Percentiles rank a stretch among this genome's conserved stretches.
These are phyloP conservation scores for Fusarium longipes DNA, from an alignment of 2,329 filamentous ascomycete genomes.

Conservation along the genomic window DNA sequence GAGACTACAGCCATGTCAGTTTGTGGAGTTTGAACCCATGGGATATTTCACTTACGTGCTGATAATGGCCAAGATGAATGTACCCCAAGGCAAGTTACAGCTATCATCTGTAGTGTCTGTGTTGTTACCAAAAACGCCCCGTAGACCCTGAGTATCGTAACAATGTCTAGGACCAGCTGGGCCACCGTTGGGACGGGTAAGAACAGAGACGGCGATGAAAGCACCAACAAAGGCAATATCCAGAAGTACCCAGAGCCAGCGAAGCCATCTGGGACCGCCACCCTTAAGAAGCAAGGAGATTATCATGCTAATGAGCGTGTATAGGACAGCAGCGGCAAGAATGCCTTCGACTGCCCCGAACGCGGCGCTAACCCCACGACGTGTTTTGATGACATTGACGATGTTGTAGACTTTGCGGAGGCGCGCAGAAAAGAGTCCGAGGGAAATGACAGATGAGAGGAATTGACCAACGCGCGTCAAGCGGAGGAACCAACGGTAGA, in stretches of 20 bases:
- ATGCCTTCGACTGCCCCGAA: constrained; percentile 37
- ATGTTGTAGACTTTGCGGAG: constrained; percentile 18
- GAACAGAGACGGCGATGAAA: constrained; percentile 18
- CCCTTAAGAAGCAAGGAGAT: constrained; percentile 9
- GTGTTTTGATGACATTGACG: constrained; percentile 22
- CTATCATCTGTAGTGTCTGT: not conserved
- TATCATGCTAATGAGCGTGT: constrained; percentile 26
- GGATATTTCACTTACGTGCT: constrained; percentile 19
- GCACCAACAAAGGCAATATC: constrained; percentile 19
- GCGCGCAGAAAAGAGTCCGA: constrained; percentile 30
- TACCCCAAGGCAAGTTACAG: constrained; percentile 29
- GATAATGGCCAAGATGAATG: constrained; percentile 25
- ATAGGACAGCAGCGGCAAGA: constrained; percentile 30
- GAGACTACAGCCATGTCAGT: not conserved
- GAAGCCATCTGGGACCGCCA: constrained; percentile 25
- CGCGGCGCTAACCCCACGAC: constrained; percentile 17
- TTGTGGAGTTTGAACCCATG: rapidly evolving
- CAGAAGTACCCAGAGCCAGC: constrained; percentile 25
- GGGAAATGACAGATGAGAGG: constrained; percentile 24
- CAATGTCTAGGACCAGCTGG: constrained; percentile 13
- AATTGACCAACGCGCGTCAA: constrained; percentile 28
- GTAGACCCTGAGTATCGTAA: not conserved
- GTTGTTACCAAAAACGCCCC: not conserved
- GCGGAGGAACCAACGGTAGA: constrained; percentile 37
- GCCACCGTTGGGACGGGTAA: constrained; percentile 19